Evolutionary conservation across 176 grass and related monocot genomes (phyloP), one percentile per base, ranked within the genome.

Genomic region (Aegilops longissima): DNA sequence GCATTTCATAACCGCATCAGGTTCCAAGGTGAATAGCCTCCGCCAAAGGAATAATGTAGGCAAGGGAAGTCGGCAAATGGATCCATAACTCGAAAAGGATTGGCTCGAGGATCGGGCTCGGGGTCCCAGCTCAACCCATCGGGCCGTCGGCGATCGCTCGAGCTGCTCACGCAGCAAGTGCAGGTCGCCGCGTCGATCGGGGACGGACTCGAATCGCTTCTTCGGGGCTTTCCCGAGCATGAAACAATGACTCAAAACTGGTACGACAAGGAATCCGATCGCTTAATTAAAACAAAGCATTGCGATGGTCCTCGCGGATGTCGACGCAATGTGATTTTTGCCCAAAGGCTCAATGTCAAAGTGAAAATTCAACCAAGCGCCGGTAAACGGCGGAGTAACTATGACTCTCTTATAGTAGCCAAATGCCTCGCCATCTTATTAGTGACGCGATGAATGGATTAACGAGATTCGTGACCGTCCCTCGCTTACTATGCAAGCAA

Each of bases 11-110:
- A 92, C 90, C 92, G 89, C 92, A 91, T 92, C 71, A 92, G 82
- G 90, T 92, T 92, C 90, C 82, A 92, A 88, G 90, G 86, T 92
- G 90, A 92, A 91, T 69, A 91, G 8, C 90, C 86, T 89, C 82
- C 83, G 86, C 77, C 90, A 49, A 74, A 49, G 87, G 92, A 94
- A 92, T 65, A 92, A 95, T 88, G 85, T 95, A 92, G 90, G 93
- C 88, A 95, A 95, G 90, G 85, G 88, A 92, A 95, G 93, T 95
- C 85, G 79, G 81, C 90, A 92, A 92, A 92, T 29, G 79, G 93
- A 95, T 95, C 88, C 87, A 81, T 94, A 94, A 90, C 92, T 88
- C 92, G 89, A 93, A 93, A 93, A 93, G 82, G 92, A 93, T 91
- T 93, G 86, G 86, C 88, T 93, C 86, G 79, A 93, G 89, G 92